A percentile compares a stretch with the other conserved stretches of the same genome.
phyloP scores from a whole-genome alignment of 2,329 filamentous ascomycete genomes.

The Alternaria brassicae region DNA sequence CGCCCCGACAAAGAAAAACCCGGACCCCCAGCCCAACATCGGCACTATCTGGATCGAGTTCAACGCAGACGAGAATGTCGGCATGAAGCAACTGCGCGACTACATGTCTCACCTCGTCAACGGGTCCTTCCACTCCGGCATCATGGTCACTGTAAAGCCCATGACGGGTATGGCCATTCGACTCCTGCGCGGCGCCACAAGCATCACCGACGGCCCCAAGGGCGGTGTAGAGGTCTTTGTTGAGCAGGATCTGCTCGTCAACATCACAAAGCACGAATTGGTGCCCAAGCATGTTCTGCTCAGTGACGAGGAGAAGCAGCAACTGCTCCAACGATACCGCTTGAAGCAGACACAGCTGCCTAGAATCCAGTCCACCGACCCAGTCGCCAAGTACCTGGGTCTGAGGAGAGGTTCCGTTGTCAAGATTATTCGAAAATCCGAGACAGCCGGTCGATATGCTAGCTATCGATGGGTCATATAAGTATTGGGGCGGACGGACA shows the following conservation, averaged over 20 bases:
- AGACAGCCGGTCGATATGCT: slow-evolving; percentile 95
- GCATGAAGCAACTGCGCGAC: slow-evolving; percentile 88
- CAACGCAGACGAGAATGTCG: slow-evolving; percentile 77
- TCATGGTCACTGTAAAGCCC: slow-evolving; percentile 83
- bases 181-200: slow-evolving; percentile 40
- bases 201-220: slow-evolving; percentile 64
- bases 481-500: slow-evolving; percentile 7
- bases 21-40: slow-evolving; percentile 74
- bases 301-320: slow-evolving; percentile 86
- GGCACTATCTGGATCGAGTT: slow-evolving; percentile 96
- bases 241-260: slow-evolving; percentile 94
- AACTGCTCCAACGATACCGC: slow-evolving; percentile 85
- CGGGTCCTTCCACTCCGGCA: slow-evolving; percentile 85
- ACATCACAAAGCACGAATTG: slow-evolving; percentile 97
- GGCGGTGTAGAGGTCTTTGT: slow-evolving; percentile 93
- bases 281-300: slow-evolving; percentile 93
- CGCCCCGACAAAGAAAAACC: slow-evolving; percentile 71
- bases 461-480: slow-evolving; percentile 79
- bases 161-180: slow-evolving; percentile 77
- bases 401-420: slow-evolving; percentile 92
- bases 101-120: slow-evolving; percentile 84
- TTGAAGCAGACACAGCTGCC: slow-evolving; percentile 98
- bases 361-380: slow-evolving; percentile 88
- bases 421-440: slow-evolving; percentile 95
- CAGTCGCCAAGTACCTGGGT: slow-evolving; percentile 89